phyloP scores from a whole-genome alignment of 2,329 filamentous ascomycete genomes.

The Sordariomycetes sp. region DNA sequence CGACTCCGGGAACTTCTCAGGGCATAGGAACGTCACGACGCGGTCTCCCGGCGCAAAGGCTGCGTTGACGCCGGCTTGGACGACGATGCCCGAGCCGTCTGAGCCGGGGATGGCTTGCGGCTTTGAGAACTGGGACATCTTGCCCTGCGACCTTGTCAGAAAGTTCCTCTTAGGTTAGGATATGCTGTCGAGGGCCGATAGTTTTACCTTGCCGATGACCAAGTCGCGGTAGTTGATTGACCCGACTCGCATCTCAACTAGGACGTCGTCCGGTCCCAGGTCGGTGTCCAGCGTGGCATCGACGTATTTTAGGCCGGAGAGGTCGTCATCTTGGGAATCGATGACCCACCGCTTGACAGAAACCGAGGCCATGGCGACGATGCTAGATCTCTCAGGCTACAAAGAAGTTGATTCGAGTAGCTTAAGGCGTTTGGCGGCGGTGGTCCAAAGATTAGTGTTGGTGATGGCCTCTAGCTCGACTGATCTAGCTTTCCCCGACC shows the following conservation, averaged over 20 bases:
- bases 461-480: too few relatives aligned
- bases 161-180: slow-evolving; percentile 7
- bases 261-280: slow-evolving; percentile 42
- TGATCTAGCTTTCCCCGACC: too few relatives aligned
- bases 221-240: slow-evolving; percentile 36
- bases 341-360: background rate
- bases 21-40: slow-evolving; percentile 34
- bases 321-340: background rate
- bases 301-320: background rate
- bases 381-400: too few relatives aligned
- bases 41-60: slow-evolving; percentile 35
- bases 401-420: too few relatives aligned
- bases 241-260: slow-evolving; percentile 41
- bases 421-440: too few relatives aligned
- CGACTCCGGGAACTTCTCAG: slow-evolving; percentile 4
- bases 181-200: background rate
- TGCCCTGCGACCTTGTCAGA: background rate
- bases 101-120: slow-evolving; percentile 18
- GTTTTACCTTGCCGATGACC: slow-evolving; percentile 20
- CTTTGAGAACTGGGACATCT: slow-evolving; percentile 1
- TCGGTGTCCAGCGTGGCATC: slow-evolving; percentile 9
- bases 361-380: background rate
- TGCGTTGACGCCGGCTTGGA: slow-evolving; percentile 39
- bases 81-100: slow-evolving; percentile 27
- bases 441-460: too few relatives aligned